phyloP scores from a whole-genome alignment of 345 rosid species.

The Eucalyptus coolabah region DNA sequence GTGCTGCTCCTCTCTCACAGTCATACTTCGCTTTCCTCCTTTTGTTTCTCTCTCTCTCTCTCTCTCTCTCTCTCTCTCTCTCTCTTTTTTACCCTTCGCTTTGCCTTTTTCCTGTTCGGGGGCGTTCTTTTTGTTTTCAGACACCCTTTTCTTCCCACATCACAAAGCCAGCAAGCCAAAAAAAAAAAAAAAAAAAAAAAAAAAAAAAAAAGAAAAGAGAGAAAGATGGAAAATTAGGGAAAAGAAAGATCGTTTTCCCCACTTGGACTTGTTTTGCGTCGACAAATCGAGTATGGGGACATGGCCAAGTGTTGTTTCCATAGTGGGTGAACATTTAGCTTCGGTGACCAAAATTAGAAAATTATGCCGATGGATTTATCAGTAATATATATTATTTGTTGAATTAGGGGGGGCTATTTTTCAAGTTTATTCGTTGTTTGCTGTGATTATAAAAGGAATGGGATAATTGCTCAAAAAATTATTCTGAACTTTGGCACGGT shows the following conservation, averaged over 20 bases:
- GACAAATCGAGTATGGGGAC: not conserved
- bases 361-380: not conserved
- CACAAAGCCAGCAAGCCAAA: not conserved
- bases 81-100: not conserved
- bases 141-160: not conserved
- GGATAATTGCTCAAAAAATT: not conserved
- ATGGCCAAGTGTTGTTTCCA: not conserved
- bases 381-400: not conserved
- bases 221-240: not conserved
- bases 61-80: not conserved
- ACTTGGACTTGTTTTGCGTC: not conserved
- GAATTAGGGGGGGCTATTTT: not conserved
- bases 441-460: not conserved
- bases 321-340: not conserved
- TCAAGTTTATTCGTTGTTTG: not conserved
- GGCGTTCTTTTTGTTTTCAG: conserved; percentile 32
- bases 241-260: not conserved
- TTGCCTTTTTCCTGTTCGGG: conserved; percentile 19
- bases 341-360: not conserved
- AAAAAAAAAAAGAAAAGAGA: not conserved
- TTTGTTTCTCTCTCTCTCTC: not conserved
- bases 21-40: conserved; percentile 38
- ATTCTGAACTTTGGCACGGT: not conserved
- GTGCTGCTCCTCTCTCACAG: not conserved
- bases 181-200: not conserved